These are phyloP conservation scores for Butyriboletus loyo DNA, from an alignment of 768 basidiomycete species.

Conservation along the genomic window DNA sequence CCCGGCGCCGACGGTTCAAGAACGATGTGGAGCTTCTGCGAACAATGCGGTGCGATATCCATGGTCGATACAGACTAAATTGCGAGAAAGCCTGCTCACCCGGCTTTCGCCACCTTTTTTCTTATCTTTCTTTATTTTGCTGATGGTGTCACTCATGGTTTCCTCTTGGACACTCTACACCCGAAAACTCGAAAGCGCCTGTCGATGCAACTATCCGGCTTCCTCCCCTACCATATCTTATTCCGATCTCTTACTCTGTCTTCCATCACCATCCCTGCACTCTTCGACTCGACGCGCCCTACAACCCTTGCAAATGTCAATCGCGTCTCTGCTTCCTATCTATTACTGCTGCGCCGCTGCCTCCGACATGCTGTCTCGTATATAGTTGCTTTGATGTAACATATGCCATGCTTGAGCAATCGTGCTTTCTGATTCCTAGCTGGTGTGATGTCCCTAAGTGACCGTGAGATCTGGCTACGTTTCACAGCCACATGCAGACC, in stretches of 20 bases:
- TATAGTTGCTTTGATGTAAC: slow-evolving; percentile 32
- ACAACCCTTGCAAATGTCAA: slow-evolving; percentile 17
- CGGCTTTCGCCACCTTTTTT: slow-evolving; percentile 15
- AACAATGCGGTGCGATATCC: slow-evolving; percentile 85
- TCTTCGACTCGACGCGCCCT: slow-evolving; percentile 23
- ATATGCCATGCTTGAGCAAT: slow-evolving; percentile 7
- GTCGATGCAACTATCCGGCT: slow-evolving; percentile 23
- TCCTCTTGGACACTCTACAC: slow-evolving; percentile 19
- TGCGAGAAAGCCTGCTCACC: background rate
- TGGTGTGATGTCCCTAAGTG: background rate
- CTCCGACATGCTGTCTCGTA: slow-evolving; percentile 29
- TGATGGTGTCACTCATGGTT: slow-evolving; percentile 28
- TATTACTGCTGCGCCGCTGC: slow-evolving; percentile 19
- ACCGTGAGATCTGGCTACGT: too few relatives aligned
- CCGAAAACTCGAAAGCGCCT: slow-evolving; percentile 26
- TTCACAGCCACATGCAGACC: slow-evolving; percentile 25
- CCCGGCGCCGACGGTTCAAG: slow-evolving; percentile 61
- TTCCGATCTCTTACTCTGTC: slow-evolving; percentile 10
- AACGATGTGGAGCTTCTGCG: slow-evolving; percentile 87
- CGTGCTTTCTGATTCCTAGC: slow-evolving; percentile 1
- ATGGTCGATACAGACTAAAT: slow-evolving; percentile 74
- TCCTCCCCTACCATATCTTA: slow-evolving; percentile 1
- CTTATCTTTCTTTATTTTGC: slow-evolving; percentile 32
- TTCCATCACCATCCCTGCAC: slow-evolving; percentile 14
- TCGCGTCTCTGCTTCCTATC: slow-evolving; percentile 16